These are phyloP conservation scores for Trichophyton equinum DNA, from an alignment of 2,329 filamentous ascomycete species.

Conservation along the genomic window DNA sequence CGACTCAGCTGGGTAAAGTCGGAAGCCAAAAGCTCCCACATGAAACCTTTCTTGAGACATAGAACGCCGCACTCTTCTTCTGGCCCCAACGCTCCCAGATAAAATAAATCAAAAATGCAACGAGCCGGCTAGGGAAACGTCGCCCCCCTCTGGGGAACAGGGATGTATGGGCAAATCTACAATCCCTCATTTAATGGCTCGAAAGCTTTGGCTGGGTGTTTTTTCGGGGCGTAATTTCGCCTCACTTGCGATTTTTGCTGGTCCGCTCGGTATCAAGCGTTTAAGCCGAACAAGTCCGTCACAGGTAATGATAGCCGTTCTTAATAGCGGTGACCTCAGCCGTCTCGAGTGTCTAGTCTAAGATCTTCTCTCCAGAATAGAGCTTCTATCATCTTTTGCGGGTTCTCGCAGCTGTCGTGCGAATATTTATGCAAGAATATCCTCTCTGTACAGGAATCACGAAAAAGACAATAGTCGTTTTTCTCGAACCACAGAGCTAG, in stretches of 20 bases:
- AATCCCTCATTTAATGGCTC: background rate
- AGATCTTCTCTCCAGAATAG: background rate
- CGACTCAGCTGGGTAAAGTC: background rate
- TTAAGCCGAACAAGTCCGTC: background rate
- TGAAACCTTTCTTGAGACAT: slow-evolving; percentile 1
- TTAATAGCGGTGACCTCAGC: background rate
- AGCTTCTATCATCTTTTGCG: background rate
- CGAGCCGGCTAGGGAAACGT: background rate
- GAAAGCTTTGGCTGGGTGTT: background rate
- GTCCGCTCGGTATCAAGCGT: background rate
- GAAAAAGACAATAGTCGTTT: slow-evolving; percentile 1
- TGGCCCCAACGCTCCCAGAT: background rate
- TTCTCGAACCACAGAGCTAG: background rate
- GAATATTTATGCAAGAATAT: background rate
- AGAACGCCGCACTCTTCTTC: background rate
- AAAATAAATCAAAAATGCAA: background rate
- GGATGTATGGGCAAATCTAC: background rate
- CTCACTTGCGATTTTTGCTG: background rate
- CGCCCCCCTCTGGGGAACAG: background rate
- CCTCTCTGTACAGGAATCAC: background rate
- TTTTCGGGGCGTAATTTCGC: background rate
- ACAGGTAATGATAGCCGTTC: background rate
- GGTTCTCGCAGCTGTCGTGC: background rate
- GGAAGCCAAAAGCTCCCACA: background rate
- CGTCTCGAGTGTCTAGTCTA: background rate